Base-by-base conservation (phyloP, 352 stramenopile species). In the Pythium folliculosum region DNA sequence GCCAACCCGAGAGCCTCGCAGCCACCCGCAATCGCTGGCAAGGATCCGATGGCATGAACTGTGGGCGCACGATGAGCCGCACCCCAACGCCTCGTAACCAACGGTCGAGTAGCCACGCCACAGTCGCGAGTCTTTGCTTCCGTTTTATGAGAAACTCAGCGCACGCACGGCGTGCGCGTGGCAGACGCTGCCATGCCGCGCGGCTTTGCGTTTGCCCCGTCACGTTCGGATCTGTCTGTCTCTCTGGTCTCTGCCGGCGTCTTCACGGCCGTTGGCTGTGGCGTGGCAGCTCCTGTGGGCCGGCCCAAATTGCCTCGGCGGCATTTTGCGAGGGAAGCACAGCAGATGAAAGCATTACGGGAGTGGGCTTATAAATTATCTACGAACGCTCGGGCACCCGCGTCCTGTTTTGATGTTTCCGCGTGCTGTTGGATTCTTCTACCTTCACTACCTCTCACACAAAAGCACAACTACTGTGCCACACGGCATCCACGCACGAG, bases 341-440 rank as follows among this genome's bases (percentile, higher is more conserved):
- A 44, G 17, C 12, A 19, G 17, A 19, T n/a, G 9, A n/a, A 47
- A 12, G 13, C 9, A n/a, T 21, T 19, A 2, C 5, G 9, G 17
- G 17, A 47, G 40, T 19, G 48, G 49, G 25, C 23, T 55, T 38
- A 55, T 55, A 55, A 55, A 55, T 55, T 55, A 55, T 55, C 12
- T 21, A 7, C 48, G 35, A 19, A 13, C n/a, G 40, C 40, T 6
- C 14, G 40, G 17, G 14, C 40, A 47, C 40, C 0, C 8, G 3
- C 40, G 10, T 47, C 17, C 40, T 21, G 40, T n/a, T 7, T 47
- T 7, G 13, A 4, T 47, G 14, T 21, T 47, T 13, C 14, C 35
- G 27, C 27, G 27, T 32, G 3, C 4, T 43, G 1, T 13, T 43
- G 14, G 37, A 40, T 19, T 6, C 5, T 21, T n/a, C 40, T n/a